Conservation (phyloP, 306 rosid species). For the Adenanthera pavonina region DNA sequence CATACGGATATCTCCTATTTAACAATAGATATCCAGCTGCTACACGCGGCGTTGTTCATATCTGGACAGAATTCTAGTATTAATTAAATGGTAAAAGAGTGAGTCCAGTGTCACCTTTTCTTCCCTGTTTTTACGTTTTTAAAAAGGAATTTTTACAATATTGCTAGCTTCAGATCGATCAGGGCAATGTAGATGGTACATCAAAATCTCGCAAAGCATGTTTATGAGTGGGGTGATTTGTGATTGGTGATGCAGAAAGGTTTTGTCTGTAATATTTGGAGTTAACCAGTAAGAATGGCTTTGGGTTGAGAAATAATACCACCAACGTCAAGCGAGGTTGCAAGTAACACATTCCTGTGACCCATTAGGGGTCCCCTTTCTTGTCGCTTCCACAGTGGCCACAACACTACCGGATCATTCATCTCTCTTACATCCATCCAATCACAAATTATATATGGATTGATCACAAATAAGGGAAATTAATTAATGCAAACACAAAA, state of each 20-base stretch:
- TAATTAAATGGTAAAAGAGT: background rate
- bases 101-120: background rate
- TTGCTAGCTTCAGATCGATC: background rate
- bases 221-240: background rate
- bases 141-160: background rate
- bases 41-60: background rate
- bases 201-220: constrained; percentile 18
- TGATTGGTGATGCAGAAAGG: background rate
- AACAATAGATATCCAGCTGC: background rate
- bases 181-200: background rate
- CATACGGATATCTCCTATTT: background rate
- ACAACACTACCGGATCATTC: background rate
- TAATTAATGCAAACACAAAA: background rate
- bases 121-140: background rate
- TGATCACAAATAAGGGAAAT: background rate
- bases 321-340: too few species aligned
- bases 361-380: constrained; percentile 27
- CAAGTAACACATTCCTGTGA: constrained; percentile 35
- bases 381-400: constrained; percentile 26
- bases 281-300: background rate
- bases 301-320: constrained; percentile 6
- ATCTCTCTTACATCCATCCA: background rate
- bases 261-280: constrained; percentile 42
- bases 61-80: background rate
- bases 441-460: too few species aligned